A percentile compares a stretch with the other conserved stretches of the same genome.
Evolutionary conservation across 352 stramenopile genomes (phyloP).

Genomic region (Thraustotheca clavata): DNA sequence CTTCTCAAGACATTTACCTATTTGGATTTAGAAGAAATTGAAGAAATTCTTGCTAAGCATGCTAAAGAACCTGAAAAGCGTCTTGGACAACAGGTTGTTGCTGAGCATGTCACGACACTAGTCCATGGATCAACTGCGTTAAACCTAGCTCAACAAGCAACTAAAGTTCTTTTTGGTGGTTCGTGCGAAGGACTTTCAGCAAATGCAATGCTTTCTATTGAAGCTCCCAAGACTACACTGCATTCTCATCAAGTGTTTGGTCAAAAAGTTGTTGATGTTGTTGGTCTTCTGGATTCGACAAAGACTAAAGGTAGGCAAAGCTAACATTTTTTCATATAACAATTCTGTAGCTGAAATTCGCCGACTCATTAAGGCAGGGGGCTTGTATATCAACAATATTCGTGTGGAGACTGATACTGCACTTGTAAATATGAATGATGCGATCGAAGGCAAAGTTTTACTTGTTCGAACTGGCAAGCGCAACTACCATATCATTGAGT

Average conservation of each 20-base stretch:
- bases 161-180: conserved; percentile 62
- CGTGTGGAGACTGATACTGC: conserved; percentile 45
- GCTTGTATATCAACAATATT: conserved; percentile 91
- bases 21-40: conserved; percentile 89
- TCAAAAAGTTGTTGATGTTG: conserved; percentile 86
- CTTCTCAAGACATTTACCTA: conserved; percentile 99
- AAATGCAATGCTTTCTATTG: conserved; percentile 56
- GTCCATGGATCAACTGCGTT: conserved; percentile 90
- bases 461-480: conserved; percentile 61
- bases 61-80: conserved; percentile 74
- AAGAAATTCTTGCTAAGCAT: conserved; percentile 75
- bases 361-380: conserved; percentile 93
- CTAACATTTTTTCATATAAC: neutral
- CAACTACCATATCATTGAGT: conserved; percentile 80
- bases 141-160: conserved; percentile 45
- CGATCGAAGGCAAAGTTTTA: conserved; percentile 58
- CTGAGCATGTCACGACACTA: conserved; percentile 83
- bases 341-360: conserved; percentile 80
- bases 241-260: conserved; percentile 48
- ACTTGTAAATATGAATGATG: conserved; percentile 32
- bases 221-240: conserved; percentile 41
- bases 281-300: conserved; percentile 75
- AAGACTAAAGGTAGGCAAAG: conserved; percentile 79
- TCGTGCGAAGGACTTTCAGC: conserved; percentile 43
- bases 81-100: conserved; percentile 53